These are phyloP conservation scores for Candida sonorensis DNA, from an alignment of 805 yeast species.

Conservation along the genomic window DNA sequence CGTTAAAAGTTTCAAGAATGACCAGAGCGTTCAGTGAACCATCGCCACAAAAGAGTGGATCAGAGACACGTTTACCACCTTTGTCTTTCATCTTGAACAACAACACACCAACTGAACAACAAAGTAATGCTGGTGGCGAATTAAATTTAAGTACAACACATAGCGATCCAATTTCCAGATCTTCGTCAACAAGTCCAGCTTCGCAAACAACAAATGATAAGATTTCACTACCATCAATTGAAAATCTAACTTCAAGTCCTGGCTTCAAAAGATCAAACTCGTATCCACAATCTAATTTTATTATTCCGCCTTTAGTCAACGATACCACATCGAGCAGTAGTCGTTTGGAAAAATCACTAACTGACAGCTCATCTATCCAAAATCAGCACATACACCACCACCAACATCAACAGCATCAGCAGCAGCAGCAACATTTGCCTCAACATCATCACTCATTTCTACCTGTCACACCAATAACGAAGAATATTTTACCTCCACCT, in stretches of 20 bases:
- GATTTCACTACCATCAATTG: conserved; percentile 19
- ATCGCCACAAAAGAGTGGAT: conserved; percentile 9
- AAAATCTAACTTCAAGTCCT: conserved; percentile 20
- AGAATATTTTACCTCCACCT: conserved; percentile 16
- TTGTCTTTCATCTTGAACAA: conserved; percentile 16
- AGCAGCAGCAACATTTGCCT: too few species aligned
- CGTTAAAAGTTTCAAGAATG: conserved; percentile 17
- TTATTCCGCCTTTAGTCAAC: conserved; percentile 1
- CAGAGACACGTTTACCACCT: conserved; percentile 19
- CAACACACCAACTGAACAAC: conserved; percentile 4
- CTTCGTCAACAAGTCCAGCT: not conserved
- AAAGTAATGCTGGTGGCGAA: not conserved
- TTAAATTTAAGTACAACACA: not conserved
- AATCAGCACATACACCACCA: too few species aligned
- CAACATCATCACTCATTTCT: too few species aligned
- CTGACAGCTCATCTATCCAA: too few species aligned
- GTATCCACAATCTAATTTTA: conserved; percentile 7
- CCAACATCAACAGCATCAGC: too few species aligned
- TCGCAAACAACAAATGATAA: conserved; percentile 11
- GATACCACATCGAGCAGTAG: too few species aligned
- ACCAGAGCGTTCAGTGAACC: conserved; percentile 20
- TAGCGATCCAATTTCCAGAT: not conserved
- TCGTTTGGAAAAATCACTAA: too few species aligned
- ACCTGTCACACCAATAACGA: conserved; percentile 17
- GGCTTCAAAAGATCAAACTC: conserved; percentile 17